Conservation (phyloP, 2,329 filamentous ascomycete species). For the Didymella segeticola region DNA sequence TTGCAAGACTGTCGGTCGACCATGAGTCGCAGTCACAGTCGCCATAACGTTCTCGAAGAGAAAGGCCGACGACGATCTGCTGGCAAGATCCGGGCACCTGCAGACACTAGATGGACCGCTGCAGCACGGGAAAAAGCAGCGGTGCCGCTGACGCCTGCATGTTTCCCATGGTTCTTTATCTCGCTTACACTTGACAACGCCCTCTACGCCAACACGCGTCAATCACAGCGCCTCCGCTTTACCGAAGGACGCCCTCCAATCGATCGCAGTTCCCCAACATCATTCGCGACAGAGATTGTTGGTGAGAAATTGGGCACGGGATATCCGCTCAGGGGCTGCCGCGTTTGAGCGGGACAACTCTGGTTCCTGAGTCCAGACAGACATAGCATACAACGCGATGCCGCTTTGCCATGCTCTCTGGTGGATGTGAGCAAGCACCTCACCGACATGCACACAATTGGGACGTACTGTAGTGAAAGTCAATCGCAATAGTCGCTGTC, state of each 20-base stretch:
- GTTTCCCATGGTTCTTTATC: slow-evolving; percentile 8
- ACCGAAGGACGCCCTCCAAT: slow-evolving; percentile 5
- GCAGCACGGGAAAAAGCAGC: slow-evolving; percentile 11
- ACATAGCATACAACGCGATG: neutral
- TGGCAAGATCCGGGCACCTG: slow-evolving; percentile 10
- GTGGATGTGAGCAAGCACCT: neutral
- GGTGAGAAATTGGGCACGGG: slow-evolving; percentile 8
- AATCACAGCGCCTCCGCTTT: slow-evolving; percentile 12
- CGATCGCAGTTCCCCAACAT: neutral
- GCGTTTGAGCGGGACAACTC: neutral
- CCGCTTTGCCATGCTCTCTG: neutral
- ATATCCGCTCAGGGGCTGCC: slow-evolving; percentile 6
- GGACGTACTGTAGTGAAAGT: neutral
- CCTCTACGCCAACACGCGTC: slow-evolving; percentile 7
- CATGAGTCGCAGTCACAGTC: slow-evolving; percentile 2
- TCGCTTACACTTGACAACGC: slow-evolving; percentile 17
- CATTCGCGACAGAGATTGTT: slow-evolving; percentile 1
- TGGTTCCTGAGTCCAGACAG: slow-evolving; percentile 6
- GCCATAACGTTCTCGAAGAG: neutral
- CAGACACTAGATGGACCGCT: slow-evolving; percentile 5
- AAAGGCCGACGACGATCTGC: slow-evolving; percentile 12
- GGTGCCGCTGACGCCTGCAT: slow-evolving; percentile 17
- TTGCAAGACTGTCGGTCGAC: neutral
- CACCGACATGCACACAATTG: neutral
- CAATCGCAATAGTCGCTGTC: slow-evolving; percentile 2